Evolutionary conservation across 163 green algal species (phyloP).

Genomic region (Scenedesmus sp.): DNA sequence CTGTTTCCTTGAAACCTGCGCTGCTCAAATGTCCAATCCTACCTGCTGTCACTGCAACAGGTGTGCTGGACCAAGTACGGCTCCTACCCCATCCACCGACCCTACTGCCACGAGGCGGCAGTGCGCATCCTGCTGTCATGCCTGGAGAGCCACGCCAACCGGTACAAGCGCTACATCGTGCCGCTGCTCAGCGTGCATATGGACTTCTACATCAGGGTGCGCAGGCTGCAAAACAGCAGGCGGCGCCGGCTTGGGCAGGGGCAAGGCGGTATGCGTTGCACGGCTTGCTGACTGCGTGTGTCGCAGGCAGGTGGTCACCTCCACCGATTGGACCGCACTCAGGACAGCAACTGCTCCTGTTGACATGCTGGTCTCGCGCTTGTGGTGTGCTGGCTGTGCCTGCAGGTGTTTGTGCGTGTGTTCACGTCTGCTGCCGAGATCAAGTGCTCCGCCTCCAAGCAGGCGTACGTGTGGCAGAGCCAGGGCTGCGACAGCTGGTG

Average conservation of each 20-base stretch:
- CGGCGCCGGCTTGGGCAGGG: no score
- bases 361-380: background rate
- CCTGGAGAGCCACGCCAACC: constrained; percentile 84
- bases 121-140: constrained; percentile 95
- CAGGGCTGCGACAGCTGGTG: constrained; percentile 80
- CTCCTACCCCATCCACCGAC: constrained; percentile 91
- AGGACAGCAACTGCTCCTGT: no score
- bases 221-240: no score
- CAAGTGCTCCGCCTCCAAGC: constrained; percentile 85
- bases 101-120: constrained; percentile 97
- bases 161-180: constrained; percentile 95
- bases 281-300: no score
- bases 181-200: constrained; percentile 95
- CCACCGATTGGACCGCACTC: no score
- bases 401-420: constrained; percentile 53
- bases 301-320: no score
- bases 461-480: constrained; percentile 95
- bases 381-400: background rate
- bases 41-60: background rate
- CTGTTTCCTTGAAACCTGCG: no score
- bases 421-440: constrained; percentile 83
- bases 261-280: no score
- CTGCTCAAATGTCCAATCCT: background rate
- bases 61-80: constrained; percentile 98
- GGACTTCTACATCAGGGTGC: constrained; percentile 98